Base-by-base conservation (phyloP, 1,284 basidiomycete genomes). In the Coniophora puteana region DNA sequence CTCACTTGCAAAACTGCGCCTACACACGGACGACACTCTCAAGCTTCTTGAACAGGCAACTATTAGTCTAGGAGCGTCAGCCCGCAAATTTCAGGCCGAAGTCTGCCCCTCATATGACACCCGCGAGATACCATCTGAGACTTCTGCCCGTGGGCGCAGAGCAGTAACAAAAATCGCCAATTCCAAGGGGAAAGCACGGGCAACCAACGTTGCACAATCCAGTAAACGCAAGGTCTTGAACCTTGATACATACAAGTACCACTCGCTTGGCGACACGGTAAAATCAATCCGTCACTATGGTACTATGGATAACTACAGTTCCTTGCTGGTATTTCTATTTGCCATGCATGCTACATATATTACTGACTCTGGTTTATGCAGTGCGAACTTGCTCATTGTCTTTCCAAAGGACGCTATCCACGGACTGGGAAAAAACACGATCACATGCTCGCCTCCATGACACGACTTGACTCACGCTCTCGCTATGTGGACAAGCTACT, bases 221-320 rank as follows among this genome's bases (percentile, higher is more conserved):
- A n/a, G n/a, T n/a, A 35, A 42, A 22, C 8, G 20, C 20, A 44
- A 47, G 36, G 12, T n/a, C 7, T 48, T 54, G 41, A 62, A 58
- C 40, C 26, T 60, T 10, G 33, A 47, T 14, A 59, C 58, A 4
- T 42, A 48, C 44, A 67, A 68, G 41, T 43, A 51, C 4, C 63
- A 67, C 44, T 34, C 46, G 5, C 37, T 66, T 1, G 55, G 53
- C 0, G 57, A 67, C 39, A 62, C 62, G 40, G 29, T 49, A 0
- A 21, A 16, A 3, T 44, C 51, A 3, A 63, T 69, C 18, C 38
- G 35, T 0, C 31, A 16, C 6, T 51, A 49, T 29, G 65, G 64
- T 0, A 62, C 65, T 8, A 61, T 57, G 3, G 66, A 68, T 38
- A 53, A 46, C 13, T 60, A 51, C 26, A 51, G 52, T 1, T 61